Evolutionary conservation across 2,329 filamentous ascomycete species (phyloP).

Genomic region (Colletotrichum chlorophyti): DNA sequence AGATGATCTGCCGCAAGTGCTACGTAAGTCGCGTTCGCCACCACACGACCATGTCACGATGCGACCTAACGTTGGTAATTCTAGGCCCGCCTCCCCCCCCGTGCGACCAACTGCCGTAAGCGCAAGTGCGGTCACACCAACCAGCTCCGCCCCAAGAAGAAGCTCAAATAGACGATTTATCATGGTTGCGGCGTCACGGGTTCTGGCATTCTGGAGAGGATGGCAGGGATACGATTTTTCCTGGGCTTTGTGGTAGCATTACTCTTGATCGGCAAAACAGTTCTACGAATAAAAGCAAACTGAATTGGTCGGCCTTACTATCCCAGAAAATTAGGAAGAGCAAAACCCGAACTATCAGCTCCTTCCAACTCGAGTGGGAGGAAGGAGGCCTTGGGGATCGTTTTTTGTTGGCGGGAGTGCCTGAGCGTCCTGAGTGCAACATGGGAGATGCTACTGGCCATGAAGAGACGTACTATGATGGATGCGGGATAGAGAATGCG

Average conservation of each 20-base stretch:
- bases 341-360: neutral
- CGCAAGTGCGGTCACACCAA: constrained; percentile 99
- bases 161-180: constrained; percentile 77
- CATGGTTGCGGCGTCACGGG: constrained; percentile 53
- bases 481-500: constrained; percentile 19
- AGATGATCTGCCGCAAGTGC: constrained; percentile 99
- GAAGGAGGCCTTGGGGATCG: too few species aligned
- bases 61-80: neutral
- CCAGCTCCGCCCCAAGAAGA: constrained; percentile 99
- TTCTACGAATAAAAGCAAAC: constrained; percentile 29
- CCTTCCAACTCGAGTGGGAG: constrained; percentile 4
- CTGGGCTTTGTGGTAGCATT: constrained; percentile 49
- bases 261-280: constrained; percentile 29
- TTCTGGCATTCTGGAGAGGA: constrained; percentile 35
- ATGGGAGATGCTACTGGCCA: constrained; percentile 22
- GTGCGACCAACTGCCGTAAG: constrained; percentile 99
- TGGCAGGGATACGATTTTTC: constrained; percentile 35
- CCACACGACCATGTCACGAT: too few species aligned
- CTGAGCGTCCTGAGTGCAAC: constrained; percentile 28
- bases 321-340: neutral
- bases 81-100: constrained; percentile 85
- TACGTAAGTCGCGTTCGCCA: constrained; percentile 73
- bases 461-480: constrained; percentile 28
- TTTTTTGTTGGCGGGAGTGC: constrained; percentile 23
- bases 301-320: constrained; percentile 28